Evolutionary conservation across 306 rosid genomes (phyloP).

Genomic region (Vicia sativa): DNA sequence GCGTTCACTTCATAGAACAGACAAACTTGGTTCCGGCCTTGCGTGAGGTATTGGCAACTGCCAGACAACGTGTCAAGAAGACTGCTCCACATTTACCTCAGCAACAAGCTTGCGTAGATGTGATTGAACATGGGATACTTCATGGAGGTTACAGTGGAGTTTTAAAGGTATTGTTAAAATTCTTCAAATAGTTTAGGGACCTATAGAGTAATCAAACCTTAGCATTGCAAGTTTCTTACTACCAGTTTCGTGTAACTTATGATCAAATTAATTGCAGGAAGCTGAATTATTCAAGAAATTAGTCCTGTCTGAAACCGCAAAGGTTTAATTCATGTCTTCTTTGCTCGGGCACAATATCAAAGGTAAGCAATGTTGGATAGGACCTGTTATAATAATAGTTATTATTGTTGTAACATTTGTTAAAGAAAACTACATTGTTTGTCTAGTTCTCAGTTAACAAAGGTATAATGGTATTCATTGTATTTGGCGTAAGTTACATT

Average conservation of each 20-base stretch:
- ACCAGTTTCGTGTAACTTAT: constrained; percentile 30
- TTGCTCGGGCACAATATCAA: constrained; percentile 80
- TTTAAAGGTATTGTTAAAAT: constrained; percentile 59
- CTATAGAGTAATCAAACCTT: no score
- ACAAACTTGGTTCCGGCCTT: constrained; percentile 81
- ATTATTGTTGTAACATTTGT: background rate
- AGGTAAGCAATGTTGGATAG: constrained; percentile 60
- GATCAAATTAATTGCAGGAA: constrained; percentile 65
- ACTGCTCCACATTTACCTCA: constrained; percentile 92
- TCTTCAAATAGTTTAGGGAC: no score
- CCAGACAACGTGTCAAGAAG: constrained; percentile 72
- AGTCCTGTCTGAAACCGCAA: constrained; percentile 73
- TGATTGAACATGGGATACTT: constrained; percentile 80
- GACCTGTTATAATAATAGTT: background rate
- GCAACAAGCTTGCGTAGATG: constrained; percentile 86
- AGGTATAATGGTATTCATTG: background rate
- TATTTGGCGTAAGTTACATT: background rate
- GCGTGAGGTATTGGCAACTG: constrained; percentile 56
- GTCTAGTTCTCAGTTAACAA: background rate
- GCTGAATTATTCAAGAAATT: constrained; percentile 68
- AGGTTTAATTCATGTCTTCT: constrained; percentile 87
- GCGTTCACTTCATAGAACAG: constrained; percentile 88
- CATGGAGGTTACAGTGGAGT: constrained; percentile 97
- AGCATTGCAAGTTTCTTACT: constrained; percentile 1
- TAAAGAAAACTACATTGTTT: background rate